Evolutionary conservation across 768 basidiomycete species (phyloP), one percentile per base, ranked within the genome.

Genomic region (Chalciporus sphaerocephalus): DNA sequence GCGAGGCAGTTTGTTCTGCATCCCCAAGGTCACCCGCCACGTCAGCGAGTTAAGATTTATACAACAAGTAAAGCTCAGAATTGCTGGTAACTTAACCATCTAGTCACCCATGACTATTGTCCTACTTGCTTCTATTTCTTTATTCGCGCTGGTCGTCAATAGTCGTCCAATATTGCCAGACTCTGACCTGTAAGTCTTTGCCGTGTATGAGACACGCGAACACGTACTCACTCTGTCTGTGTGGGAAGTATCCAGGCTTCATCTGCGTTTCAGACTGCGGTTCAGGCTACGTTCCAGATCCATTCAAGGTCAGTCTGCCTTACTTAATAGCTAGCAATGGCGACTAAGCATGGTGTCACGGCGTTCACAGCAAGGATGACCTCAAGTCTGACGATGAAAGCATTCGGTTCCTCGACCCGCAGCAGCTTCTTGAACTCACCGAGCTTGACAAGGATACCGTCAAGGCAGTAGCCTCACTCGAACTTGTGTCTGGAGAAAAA

Each of bases 121-220:
- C 45, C 53, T 73, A 28, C 58, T 75, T 41, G 67, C 62, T 38
- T 72, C 64, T 15, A 55, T 70, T 43, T 65, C 67, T 39, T 60
- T 75, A 24, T 60, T 72, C 46, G 71, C 66, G 64, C 68, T 75
- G 62, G 69, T 71, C 62, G 73, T 73, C 52, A 62, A 67, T 44
- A 58, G 71, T 57, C 71, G 61, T 50, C 73, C 73, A 21, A 53
- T 74, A 45, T 46, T 57, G 15, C 54, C 62, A 11, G 48, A 53
- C 39, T 47, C 61, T 25, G 51, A 58, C 22, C 42, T 59, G 69
- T 68, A 51, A 53, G 68, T 65, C 44, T 37, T 51, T 5, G 5
- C 13, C 45, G 21, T 42, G 44, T 36, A 8, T 9, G 34, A 50
- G 42, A 39, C 38, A 42, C 44, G 38, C 34, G 27, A 16, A 52